These are phyloP conservation scores for Dendrocalamus latiflorus DNA, from an alignment of 202 grass and related monocot species.

Conservation along the genomic window DNA sequence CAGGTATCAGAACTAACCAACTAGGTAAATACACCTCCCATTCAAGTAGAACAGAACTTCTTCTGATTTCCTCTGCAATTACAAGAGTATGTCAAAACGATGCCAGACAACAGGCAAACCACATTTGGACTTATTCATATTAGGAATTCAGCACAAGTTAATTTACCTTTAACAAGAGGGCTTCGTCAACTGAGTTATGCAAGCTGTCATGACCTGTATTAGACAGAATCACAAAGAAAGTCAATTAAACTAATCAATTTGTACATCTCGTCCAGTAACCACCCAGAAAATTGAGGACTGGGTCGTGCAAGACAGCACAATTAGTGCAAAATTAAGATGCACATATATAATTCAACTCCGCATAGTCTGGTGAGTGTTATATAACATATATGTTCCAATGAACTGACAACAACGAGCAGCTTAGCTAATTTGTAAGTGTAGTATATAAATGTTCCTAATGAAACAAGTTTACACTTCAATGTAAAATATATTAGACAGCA, in stretches of 20 bases:
- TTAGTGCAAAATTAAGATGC: background rate
- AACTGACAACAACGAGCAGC: background rate
- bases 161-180: conserved; percentile 60
- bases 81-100: conserved; percentile 15
- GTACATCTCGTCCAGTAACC: background rate
- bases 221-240: background rate
- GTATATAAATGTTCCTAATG: background rate
- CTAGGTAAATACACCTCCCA: conserved; percentile 69
- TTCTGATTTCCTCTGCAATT: conserved; percentile 68
- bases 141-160: background rate
- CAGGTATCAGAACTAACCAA: conserved; percentile 50
- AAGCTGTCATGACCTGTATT: conserved; percentile 46
- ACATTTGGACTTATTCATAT: background rate
- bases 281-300: background rate
- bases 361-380: too few species aligned
- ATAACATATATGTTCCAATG: background rate
- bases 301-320: background rate
- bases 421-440: background rate
- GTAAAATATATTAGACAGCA: background rate
- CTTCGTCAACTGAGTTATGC: conserved; percentile 59
- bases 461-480: background rate
- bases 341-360: background rate
- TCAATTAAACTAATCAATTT: background rate
- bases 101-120: background rate
- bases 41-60: conserved; percentile 63